Evolutionary conservation across 305 asterid genomes (phyloP).

Genomic region (Nicotiana rustica): DNA sequence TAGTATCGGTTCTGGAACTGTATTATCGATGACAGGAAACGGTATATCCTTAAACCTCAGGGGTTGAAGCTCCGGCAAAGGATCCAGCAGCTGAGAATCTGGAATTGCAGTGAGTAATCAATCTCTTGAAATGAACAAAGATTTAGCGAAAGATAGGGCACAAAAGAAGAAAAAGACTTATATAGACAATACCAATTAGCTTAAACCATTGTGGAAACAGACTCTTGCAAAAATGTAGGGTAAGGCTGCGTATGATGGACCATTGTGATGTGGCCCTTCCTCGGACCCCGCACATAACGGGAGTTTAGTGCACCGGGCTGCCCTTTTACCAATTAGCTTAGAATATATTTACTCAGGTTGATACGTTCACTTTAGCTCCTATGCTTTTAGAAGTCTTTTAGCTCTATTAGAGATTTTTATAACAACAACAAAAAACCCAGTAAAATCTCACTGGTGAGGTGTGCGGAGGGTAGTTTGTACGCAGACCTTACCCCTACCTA

Average conservation of each 20-base stretch:
- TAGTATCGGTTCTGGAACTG: background rate
- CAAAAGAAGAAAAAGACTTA: background rate
- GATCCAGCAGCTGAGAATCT: slow-evolving; percentile 33
- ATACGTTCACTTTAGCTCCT: background rate
- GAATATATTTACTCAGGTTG: background rate
- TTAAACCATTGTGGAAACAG: too few relatives aligned
- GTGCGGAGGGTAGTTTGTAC: too few relatives aligned
- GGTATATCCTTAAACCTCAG: slow-evolving; percentile 35
- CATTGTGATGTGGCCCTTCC: too few relatives aligned
- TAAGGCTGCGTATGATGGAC: too few relatives aligned
- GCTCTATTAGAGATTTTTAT: background rate
- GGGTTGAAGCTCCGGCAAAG: slow-evolving; percentile 33
- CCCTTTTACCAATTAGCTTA: background rate
- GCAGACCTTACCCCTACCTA: background rate
- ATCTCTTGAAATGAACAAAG: background rate
- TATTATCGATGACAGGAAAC: background rate
- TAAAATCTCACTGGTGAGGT: too few relatives aligned
- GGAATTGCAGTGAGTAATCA: background rate
- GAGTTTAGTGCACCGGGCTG: too few relatives aligned
- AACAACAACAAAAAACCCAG: too few relatives aligned
- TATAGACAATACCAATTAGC: background rate
- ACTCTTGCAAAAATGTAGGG: too few relatives aligned
- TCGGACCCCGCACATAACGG: too few relatives aligned
- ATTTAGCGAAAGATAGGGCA: background rate
- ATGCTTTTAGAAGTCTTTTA: background rate